A percentile compares a stretch with the other conserved stretches of the same genome.
These are phyloP conservation scores for Panus rudis DNA, from an alignment of 768 basidiomycete species.

Conservation along the genomic window DNA sequence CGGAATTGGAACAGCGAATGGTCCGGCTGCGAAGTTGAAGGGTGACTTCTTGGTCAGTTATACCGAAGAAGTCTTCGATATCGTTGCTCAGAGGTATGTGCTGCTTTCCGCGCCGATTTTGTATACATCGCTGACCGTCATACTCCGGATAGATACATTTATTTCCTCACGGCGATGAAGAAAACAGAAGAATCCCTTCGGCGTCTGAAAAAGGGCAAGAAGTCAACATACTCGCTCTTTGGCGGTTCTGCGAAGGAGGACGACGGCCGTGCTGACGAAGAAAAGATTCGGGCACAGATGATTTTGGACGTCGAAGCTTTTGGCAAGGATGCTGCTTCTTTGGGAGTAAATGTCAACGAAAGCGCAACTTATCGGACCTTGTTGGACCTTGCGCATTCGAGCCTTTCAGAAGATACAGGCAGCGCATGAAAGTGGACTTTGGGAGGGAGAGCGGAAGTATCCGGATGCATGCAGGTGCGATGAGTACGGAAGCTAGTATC, in stretches of 20 bases:
- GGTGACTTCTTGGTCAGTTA: slow-evolving; percentile 44
- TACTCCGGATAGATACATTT: slow-evolving; percentile 55
- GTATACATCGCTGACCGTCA: not conserved
- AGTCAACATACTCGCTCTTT: slow-evolving; percentile 74
- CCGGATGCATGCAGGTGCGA: too few species aligned
- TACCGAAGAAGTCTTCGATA: slow-evolving; percentile 61
- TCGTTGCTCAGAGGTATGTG: slow-evolving; percentile 56
- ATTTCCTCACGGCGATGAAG: slow-evolving; percentile 75
- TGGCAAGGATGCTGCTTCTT: slow-evolving; percentile 61
- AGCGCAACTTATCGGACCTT: slow-evolving; percentile 49
- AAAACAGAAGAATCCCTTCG: slow-evolving; percentile 89
- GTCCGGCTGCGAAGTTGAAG: slow-evolving; percentile 53
- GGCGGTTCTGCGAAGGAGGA: slow-evolving; percentile 46
- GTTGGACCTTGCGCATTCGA: slow-evolving; percentile 51
- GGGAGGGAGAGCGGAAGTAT: too few species aligned
- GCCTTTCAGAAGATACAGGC: slow-evolving; percentile 30
- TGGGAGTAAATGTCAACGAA: slow-evolving; percentile 57
- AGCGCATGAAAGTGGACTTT: too few species aligned
- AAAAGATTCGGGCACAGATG: slow-evolving; percentile 83
- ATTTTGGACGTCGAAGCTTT: slow-evolving; percentile 81
- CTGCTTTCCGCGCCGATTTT: slow-evolving; percentile 3
- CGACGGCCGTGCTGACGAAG: slow-evolving; percentile 72
- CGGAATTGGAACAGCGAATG: slow-evolving; percentile 46
- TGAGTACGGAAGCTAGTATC: too few species aligned
- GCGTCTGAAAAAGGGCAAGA: slow-evolving; percentile 83